phyloP scores from a whole-genome alignment of 345 rosid species.

The Streptanthus diversifolius region DNA sequence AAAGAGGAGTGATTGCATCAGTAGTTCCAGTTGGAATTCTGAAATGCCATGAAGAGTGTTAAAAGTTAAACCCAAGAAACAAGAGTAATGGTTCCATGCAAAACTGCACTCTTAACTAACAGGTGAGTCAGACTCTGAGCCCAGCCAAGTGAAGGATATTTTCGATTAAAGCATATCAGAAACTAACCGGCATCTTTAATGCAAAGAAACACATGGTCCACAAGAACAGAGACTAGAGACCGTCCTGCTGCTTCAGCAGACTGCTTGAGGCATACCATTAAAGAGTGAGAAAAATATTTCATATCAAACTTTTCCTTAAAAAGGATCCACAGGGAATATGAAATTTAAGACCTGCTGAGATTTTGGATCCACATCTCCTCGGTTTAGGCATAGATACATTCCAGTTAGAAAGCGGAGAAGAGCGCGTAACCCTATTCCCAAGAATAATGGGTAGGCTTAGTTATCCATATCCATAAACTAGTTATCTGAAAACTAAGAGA shows the following conservation, averaged over 20 bases:
- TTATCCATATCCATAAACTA: conserved; percentile 10
- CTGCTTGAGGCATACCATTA: conserved; percentile 42
- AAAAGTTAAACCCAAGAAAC: conserved; percentile 12
- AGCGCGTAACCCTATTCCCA: conserved; percentile 82
- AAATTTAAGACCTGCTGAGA: conserved; percentile 65
- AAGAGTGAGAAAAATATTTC: conserved; percentile 24
- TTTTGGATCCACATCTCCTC: conserved; percentile 88
- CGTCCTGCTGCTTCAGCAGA: conserved; percentile 92
- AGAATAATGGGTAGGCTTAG: conserved; percentile 18
- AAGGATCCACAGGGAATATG: background rate
- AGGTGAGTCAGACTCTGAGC: conserved; percentile 8
- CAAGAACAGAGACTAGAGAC: conserved; percentile 79
- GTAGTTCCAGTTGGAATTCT: conserved; percentile 93
- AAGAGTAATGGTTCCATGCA: conserved; percentile 7
- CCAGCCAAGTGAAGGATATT: background rate
- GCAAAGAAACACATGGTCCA: conserved; percentile 96
- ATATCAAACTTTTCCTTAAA: background rate
- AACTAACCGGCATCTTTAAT: conserved; percentile 92
- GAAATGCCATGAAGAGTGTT: conserved; percentile 36
- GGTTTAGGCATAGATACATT: conserved; percentile 81
- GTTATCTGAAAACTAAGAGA: conserved; percentile 14
- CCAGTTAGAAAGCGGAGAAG: conserved; percentile 96
- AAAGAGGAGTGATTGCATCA: conserved; percentile 92
- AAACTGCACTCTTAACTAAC: background rate
- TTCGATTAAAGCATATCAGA: background rate